These are phyloP conservation scores for Echium plantagineum DNA, from an alignment of 257 asterid genomes.

Conservation along the genomic window DNA sequence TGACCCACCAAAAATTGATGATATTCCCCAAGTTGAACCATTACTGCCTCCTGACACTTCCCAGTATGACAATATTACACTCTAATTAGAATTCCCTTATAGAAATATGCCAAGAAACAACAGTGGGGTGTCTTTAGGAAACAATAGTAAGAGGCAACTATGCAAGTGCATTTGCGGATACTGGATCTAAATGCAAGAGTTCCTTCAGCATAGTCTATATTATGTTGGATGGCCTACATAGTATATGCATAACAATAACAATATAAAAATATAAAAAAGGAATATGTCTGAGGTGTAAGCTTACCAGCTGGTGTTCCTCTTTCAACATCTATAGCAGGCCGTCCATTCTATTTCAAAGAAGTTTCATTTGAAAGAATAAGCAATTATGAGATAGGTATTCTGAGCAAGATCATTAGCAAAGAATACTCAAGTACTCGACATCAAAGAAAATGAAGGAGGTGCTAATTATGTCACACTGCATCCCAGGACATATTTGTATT, in stretches of 20 bases:
- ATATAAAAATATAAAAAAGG: no score
- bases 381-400: background rate
- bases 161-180: no score
- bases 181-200: no score
- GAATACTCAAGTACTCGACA: no score
- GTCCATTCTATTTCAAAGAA: slow-evolving; percentile 36
- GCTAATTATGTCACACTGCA: no score
- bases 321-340: slow-evolving; percentile 52
- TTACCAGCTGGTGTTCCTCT: slow-evolving; percentile 52
- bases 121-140: background rate
- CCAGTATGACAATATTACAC: slow-evolving; percentile 25
- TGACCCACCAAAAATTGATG: slow-evolving; percentile 78
- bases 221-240: no score
- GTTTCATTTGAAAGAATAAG: slow-evolving; percentile 7
- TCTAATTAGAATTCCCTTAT: slow-evolving; percentile 2
- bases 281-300: slow-evolving; percentile 1
- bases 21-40: slow-evolving; percentile 81
- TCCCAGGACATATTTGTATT: no score
- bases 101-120: background rate
- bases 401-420: no score
- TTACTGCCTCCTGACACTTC: slow-evolving; percentile 3
- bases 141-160: no score
- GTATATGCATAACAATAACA: no score
- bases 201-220: no score
- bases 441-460: no score